Conservation (phyloP, 1,284 basidiomycete species). For the Ustilago curta region DNA sequence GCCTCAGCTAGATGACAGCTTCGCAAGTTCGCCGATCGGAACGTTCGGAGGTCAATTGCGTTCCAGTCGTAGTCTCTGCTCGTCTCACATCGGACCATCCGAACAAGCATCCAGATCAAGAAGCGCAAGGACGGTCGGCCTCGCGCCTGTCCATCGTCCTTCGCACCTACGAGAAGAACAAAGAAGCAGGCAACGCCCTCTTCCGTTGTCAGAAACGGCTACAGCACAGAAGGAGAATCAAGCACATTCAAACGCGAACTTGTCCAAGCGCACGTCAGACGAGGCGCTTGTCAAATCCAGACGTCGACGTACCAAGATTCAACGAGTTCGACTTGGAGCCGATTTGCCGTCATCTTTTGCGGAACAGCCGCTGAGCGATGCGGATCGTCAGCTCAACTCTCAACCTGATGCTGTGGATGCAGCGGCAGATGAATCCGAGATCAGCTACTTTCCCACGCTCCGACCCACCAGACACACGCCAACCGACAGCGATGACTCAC, state of each 20-base stretch:
- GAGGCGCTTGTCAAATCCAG: not conserved
- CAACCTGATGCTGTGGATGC: constrained; percentile 16
- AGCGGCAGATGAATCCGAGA: constrained; percentile 36
- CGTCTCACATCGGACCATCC: constrained; percentile 6
- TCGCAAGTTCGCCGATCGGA: constrained; percentile 27
- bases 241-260: not conserved
- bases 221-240: constrained; percentile 17
- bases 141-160: not conserved
- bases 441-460: constrained; percentile 43
- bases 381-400: constrained; percentile 29
- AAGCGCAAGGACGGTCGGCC: constrained; percentile 10
- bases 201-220: not conserved
- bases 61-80: constrained; percentile 2
- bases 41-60: constrained; percentile 23
- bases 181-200: not conserved
- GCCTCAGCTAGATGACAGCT: constrained; percentile 9
- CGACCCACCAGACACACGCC: constrained; percentile 10
- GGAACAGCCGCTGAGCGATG: constrained; percentile 31
- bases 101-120: not conserved
- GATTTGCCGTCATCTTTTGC: constrained; percentile 5
- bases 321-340: constrained; percentile 23
- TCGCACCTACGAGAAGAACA: not conserved
- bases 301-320: constrained; percentile 23
- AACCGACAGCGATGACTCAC: not conserved
- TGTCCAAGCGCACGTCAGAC: constrained; percentile 5